Base-by-base conservation (phyloP, 176 grass and related monocot genomes). In the Themeda triandra region DNA sequence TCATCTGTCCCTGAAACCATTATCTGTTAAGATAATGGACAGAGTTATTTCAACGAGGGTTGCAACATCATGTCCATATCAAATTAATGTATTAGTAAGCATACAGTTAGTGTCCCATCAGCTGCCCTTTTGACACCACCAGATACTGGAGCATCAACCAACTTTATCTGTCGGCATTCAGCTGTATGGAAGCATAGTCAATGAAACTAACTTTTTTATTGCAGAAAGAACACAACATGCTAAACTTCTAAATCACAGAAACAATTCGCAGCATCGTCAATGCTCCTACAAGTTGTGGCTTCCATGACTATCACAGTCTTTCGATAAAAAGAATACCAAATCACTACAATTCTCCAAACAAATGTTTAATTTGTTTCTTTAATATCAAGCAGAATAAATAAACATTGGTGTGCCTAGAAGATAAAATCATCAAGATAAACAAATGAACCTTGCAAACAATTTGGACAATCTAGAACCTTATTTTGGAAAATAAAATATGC, bases 61-160 rank as follows among this genome's bases (percentile, higher is more conserved):
- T 86, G 53, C 37, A 82, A 59, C 49, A 71, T 88, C 8, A 73
- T 44, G 71, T 67, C 88, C 41, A 37, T 74, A 77, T 82, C 24
- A 51, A 58, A 75, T 39, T 78, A 28, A 85, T 65, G 3, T 70
- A 77, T 58, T 70, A 65, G 23, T 63, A 79, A 86, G 80, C 80
- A 36, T 92, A 98, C 95, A 63, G 95, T 98, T 69, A 98, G 83
- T 32, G 92, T 98, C 85, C 95, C 95, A 3, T 98, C 92, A 72
- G 95, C 95, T 69, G 95, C 95, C 69, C 91, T 98, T 88, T 93
- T 92, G 66, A 93, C 92, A 86, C 92, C 95, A 76, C 92, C 95
- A 77, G 95, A 98, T 82, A 98, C 95, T 1, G 95, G 95, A 48
- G 95, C 91, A 92, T 98, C 95, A 58, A 98, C 76, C 80, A 98